These are phyloP conservation scores for Obelidium mucronatum DNA, from an alignment of 192 early-diverging fungal genomes.

Conservation along the genomic window DNA sequence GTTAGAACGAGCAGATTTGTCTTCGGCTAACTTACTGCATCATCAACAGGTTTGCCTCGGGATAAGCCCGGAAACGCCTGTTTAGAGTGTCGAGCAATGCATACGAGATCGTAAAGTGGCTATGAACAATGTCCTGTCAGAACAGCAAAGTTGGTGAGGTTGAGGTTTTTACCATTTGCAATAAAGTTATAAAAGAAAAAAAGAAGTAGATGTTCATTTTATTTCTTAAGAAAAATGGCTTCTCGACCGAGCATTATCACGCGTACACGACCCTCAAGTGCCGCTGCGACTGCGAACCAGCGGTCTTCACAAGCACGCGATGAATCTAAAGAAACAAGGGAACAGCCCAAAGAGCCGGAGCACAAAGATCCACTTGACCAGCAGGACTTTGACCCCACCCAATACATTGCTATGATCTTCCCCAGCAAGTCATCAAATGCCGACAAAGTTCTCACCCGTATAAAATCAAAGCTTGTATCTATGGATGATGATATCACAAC, in stretches of 20 bases:
- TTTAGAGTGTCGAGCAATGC: conserved; percentile 31
- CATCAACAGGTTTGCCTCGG: too few species aligned
- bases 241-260: too few species aligned
- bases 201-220: too few species aligned
- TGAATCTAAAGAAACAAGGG: too few species aligned
- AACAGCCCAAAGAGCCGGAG: neutral
- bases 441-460: conserved; percentile 69
- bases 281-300: too few species aligned
- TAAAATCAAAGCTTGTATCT: conserved; percentile 63
- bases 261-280: neutral
- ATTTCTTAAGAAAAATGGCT: too few species aligned
- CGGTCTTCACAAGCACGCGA: too few species aligned
- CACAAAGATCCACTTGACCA: conserved; percentile 71
- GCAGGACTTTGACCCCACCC: conserved; percentile 72
- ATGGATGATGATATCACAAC: conserved; percentile 72
- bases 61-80: too few species aligned
- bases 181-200: too few species aligned
- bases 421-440: neutral
- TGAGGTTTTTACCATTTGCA: too few species aligned
- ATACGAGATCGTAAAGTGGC: conserved; percentile 37
- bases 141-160: too few species aligned
- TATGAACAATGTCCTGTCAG: too few species aligned
- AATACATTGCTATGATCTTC: conserved; percentile 79
- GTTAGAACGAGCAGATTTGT: neutral
- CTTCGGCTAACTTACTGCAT: neutral